Evolutionary conservation across 2,329 filamentous ascomycete genomes (phyloP).

Genomic region (Mycocentrospora acerina): DNA sequence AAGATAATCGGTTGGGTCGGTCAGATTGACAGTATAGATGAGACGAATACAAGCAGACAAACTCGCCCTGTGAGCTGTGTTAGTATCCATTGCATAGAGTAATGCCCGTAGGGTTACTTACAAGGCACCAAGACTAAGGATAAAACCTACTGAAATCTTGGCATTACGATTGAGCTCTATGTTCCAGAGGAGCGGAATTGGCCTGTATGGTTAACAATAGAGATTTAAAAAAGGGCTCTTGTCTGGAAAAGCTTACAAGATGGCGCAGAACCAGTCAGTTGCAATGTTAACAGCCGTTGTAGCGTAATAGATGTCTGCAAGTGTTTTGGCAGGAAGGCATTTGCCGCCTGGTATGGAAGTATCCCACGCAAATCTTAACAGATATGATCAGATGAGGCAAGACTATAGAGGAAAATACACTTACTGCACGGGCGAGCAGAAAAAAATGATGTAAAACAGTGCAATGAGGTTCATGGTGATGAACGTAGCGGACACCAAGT

Average conservation of each 20-base stretch:
- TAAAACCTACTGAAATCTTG: conserved; percentile 24
- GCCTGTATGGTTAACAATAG: conserved; percentile 10
- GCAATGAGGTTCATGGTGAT: conserved; percentile 33
- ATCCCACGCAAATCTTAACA: conserved; percentile 17
- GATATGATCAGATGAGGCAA: not conserved
- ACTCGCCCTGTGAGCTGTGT: conserved; percentile 16
- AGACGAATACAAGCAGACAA: conserved; percentile 38
- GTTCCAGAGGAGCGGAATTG: conserved; percentile 25
- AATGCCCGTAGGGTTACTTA: conserved; percentile 1
- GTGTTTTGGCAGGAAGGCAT: conserved; percentile 25
- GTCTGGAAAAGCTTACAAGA: conserved; percentile 21
- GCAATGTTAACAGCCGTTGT: conserved; percentile 41
- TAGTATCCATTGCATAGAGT: not conserved
- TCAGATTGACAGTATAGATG: conserved; percentile 40
- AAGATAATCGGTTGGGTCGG: conserved; percentile 33
- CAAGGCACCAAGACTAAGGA: conserved; percentile 28
- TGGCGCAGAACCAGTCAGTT: conserved; percentile 41
- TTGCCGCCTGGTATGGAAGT: conserved; percentile 26
- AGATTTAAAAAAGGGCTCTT: not conserved
- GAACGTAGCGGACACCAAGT: conserved; percentile 32
- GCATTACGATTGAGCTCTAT: conserved; percentile 27
- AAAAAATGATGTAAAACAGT: conserved; percentile 41
- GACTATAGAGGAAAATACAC: not conserved
- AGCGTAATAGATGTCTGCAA: conserved; percentile 39
- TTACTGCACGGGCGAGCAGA: conserved; percentile 34